These are phyloP conservation scores for Lathyrus sativus DNA, from an alignment of 306 rosid genomes.

Conservation along the genomic window DNA sequence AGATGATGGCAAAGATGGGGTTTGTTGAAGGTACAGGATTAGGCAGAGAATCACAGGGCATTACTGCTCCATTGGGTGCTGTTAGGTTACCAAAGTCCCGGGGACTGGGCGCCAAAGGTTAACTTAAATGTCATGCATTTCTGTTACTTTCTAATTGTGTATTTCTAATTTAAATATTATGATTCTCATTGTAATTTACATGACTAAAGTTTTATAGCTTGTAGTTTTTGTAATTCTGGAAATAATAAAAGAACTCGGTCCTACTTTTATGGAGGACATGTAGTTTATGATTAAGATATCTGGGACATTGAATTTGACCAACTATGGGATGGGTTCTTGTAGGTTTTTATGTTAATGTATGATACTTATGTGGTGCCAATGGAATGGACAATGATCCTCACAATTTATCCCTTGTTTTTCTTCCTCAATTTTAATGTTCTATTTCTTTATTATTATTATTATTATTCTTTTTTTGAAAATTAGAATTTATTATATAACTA, in stretches of 20 bases:
- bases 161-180: neutral
- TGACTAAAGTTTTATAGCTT: neutral
- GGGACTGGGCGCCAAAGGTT: conserved; percentile 78
- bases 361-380: neutral
- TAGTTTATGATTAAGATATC: conserved; percentile 27
- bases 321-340: neutral
- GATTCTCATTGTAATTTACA: conserved; percentile 26
- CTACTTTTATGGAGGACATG: conserved; percentile 9
- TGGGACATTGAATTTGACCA: conserved; percentile 1
- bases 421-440: neutral
- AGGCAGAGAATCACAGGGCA: conserved; percentile 82
- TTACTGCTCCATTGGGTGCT: conserved; percentile 68
- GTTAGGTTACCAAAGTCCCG: conserved; percentile 70
- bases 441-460: too few relatives aligned
- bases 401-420: neutral
- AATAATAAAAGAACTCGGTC: neutral
- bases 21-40: conserved; percentile 84
- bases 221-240: neutral
- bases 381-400: neutral
- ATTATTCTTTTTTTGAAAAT: too few relatives aligned
- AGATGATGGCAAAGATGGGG: conserved; percentile 97
- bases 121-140: conserved; percentile 22
- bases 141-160: conserved; percentile 11
- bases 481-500: too few relatives aligned
- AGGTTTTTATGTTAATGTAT: neutral